Base-by-base conservation (phyloP, 768 basidiomycete species). In the Tulasnella sp. region DNA sequence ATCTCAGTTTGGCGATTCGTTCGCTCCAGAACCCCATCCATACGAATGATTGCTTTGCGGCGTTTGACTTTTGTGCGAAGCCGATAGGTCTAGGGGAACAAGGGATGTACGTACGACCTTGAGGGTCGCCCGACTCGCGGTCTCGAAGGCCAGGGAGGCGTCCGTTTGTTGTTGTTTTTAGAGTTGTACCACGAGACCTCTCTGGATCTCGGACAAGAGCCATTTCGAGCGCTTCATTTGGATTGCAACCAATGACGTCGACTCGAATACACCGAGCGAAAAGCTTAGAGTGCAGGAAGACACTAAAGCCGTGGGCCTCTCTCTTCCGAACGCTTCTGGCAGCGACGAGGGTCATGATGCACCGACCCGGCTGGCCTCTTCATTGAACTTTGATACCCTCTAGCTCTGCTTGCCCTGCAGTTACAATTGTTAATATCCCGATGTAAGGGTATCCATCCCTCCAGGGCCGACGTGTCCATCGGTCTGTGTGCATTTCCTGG, bases 131-230 rank as follows among this genome's bases (percentile, higher is more conserved):
- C 61, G 61, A 67, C 61, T 67, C 61, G 35, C 61, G 61, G 61
- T 67, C 61, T 67, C 61, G 61, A 67, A 26, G 61, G 29, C 6
- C 29, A 26, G 6, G 1, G 23, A 32, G 61, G 26, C 61, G 61
- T 29, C 15, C n/a, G 55, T 57, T 57, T 57, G 55, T 15, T 29
- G 55, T 35, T 67, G n/a, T 29, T 67, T 67, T 67, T 67, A 23
- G 61, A 67, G 61, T 67, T 67, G 61, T 67, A 67, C 61, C 61
- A 67, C 61, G 61, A 67, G 61, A 67, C 61, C 61, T 57, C n/a
- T 23, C 20, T 26, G 55, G 42, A 42, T 44, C 20, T 51, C 51
- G 51, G 51, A 51, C 23, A 67, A 35, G 61, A 4, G 32, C 61
- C 15, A 16, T 26, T 67, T 67, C 16, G 61, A 29, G 26, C 61